phyloP scores from a whole-genome alignment of 2,329 filamentous ascomycete genomes.

The Colletotrichum camelliae region DNA sequence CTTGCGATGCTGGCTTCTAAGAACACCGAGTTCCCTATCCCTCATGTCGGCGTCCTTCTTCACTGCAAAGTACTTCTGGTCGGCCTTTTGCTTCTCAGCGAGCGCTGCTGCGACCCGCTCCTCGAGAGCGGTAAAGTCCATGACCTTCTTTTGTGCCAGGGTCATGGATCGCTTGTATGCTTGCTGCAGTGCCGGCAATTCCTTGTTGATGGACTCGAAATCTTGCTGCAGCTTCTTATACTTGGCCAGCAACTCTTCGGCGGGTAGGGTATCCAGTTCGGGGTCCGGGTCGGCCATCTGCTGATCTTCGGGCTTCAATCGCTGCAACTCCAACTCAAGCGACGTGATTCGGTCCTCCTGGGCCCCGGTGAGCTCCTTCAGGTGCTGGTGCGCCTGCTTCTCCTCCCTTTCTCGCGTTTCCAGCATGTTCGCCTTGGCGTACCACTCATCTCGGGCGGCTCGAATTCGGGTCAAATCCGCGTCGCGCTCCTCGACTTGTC shows the following conservation, averaged over 20 bases:
- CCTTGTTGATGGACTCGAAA: conserved; percentile 83
- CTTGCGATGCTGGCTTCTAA: conserved; percentile 85
- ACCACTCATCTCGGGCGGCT: conserved; percentile 81
- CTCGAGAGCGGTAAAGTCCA: conserved; percentile 77
- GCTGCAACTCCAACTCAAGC: conserved; percentile 81
- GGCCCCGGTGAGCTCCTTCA: conserved; percentile 80
- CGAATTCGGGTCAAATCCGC: conserved; percentile 86
- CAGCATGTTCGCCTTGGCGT: conserved; percentile 80
- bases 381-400: conserved; percentile 69
- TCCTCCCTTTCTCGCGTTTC: conserved; percentile 83
- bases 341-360: conserved; percentile 82
- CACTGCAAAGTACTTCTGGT: conserved; percentile 96
- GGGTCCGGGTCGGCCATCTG: conserved; percentile 49
- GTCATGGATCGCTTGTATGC: conserved; percentile 91
- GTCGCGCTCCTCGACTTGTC: conserved; percentile 80
- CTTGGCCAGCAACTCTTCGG: conserved; percentile 76
- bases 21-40: conserved; percentile 77
- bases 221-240: conserved; percentile 79
- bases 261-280: conserved; percentile 63
- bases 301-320: conserved; percentile 62
- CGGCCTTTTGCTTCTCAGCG: conserved; percentile 93
- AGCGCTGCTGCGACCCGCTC: conserved; percentile 76
- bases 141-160: conserved; percentile 84
- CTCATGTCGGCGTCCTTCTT: conserved; percentile 92
- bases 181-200: conserved; percentile 86